phyloP scores from a whole-genome alignment of 176 grass and related monocot genomes.

The Melocanna baccifera region DNA sequence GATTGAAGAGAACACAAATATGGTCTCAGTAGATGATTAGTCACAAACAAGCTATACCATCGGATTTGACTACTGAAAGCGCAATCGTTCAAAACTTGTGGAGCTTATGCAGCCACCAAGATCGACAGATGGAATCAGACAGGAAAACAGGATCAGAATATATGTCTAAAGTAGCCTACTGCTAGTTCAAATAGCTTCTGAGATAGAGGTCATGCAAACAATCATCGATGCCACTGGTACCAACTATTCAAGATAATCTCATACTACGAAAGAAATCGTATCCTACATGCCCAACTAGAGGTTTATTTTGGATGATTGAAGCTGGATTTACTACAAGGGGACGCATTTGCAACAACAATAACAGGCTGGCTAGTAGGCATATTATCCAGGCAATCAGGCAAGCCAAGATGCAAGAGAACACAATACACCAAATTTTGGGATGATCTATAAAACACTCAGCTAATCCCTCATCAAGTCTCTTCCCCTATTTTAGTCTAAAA shows the following conservation, averaged over 20 bases:
- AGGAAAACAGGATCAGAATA: background rate
- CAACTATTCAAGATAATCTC: background rate
- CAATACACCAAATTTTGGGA: background rate
- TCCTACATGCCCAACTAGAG: background rate
- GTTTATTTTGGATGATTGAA: background rate
- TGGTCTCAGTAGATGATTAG: background rate
- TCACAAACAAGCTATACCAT: background rate
- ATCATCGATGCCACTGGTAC: background rate
- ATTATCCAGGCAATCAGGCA: background rate
- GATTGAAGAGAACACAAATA: background rate
- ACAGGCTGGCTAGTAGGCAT: background rate
- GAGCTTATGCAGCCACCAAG: slow-evolving; percentile 7
- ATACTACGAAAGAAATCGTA: background rate
- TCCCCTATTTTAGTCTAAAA: background rate
- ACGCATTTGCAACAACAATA: background rate
- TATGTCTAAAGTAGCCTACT: background rate
- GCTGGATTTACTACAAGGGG: background rate
- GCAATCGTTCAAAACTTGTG: slow-evolving; percentile 16
- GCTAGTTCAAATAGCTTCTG: background rate
- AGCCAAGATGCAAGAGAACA: background rate
- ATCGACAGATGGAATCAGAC: background rate
- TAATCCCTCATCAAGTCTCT: background rate
- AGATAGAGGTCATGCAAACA: background rate
- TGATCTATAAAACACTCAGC: background rate
- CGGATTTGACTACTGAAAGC: background rate